phyloP scores from a whole-genome alignment of 2,329 filamentous ascomycete species.

The Trichophyton rubrum region DNA sequence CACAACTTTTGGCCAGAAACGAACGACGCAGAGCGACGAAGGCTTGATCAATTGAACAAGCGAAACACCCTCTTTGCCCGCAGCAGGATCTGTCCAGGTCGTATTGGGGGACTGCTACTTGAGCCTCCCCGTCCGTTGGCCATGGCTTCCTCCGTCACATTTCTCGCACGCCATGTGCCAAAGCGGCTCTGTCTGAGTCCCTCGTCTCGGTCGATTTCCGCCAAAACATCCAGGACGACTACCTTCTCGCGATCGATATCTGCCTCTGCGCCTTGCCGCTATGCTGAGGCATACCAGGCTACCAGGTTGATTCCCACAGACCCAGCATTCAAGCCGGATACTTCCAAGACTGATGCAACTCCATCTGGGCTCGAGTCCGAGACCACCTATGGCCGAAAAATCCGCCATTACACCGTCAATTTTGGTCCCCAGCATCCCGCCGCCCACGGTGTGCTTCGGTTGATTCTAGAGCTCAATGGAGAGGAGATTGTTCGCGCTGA shows the following conservation, averaged over 20 bases:
- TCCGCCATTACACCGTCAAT: slow-evolving; percentile 98
- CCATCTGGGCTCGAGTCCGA: slow-evolving; percentile 35
- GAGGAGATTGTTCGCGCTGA: slow-evolving; percentile 96
- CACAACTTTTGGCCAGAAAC: neutral
- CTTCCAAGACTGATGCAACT: slow-evolving; percentile 1
- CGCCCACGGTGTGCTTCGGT: slow-evolving; percentile 89
- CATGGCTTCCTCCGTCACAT: slow-evolving; percentile 51
- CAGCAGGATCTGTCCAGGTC: slow-evolving; percentile 2
- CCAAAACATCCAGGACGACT: slow-evolving; percentile 25
- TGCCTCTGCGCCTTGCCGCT: slow-evolving; percentile 42
- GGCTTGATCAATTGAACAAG: neutral
- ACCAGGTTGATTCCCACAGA: slow-evolving; percentile 48
- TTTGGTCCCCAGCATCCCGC: slow-evolving; percentile 98
- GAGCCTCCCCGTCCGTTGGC: slow-evolving; percentile 14
- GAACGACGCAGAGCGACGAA: neutral
- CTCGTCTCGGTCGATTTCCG: slow-evolving; percentile 34
- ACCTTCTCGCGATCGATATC: slow-evolving; percentile 44
- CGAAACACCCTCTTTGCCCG: slow-evolving; percentile 1
- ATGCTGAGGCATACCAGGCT: slow-evolving; percentile 40
- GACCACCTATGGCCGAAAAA: slow-evolving; percentile 54
- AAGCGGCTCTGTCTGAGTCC: slow-evolving; percentile 44
- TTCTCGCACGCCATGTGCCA: slow-evolving; percentile 47
- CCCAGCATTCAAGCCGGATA: slow-evolving; percentile 32
- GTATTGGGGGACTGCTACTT: slow-evolving; percentile 7
- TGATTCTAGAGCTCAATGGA: slow-evolving; percentile 95